These are phyloP conservation scores for Pyrenopolyporus hunteri DNA, from an alignment of 495 filamentous ascomycete species.

Conservation along the genomic window DNA sequence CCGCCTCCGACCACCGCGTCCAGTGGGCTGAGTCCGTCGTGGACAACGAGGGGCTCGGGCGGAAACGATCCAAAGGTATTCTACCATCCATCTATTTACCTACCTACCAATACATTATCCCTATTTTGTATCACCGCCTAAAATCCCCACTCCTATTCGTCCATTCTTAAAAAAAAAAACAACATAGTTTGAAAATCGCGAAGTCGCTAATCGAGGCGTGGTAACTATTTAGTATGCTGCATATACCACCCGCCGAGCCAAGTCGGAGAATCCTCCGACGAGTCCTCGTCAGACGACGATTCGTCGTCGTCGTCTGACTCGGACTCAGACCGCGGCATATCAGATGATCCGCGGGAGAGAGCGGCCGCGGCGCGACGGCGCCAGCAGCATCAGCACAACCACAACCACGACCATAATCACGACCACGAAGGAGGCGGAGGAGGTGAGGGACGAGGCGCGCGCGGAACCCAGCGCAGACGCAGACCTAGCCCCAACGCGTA, in stretches of 20 bases:
- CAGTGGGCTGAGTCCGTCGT: constrained; percentile 93
- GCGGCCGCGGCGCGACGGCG: constrained; percentile 32
- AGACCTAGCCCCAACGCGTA: constrained; percentile 91
- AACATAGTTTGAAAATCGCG: too few relatives aligned
- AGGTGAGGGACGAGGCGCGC: constrained; percentile 43
- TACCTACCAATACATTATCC: too few relatives aligned
- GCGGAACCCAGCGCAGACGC: constrained; percentile 52
- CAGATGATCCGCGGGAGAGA: constrained; percentile 37
- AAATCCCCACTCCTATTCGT: too few relatives aligned
- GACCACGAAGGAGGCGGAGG: constrained; percentile 48
- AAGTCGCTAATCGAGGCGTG: too few relatives aligned
- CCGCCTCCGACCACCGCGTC: constrained; percentile 60
- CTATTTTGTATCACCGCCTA: too few relatives aligned
- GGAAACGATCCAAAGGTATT: constrained; percentile 91
- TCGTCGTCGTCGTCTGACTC: constrained; percentile 58
- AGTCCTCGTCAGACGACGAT: constrained; percentile 64
- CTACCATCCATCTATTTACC: neutral
- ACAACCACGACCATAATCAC: constrained; percentile 49
- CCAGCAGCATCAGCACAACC: constrained; percentile 42
- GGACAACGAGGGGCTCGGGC: constrained; percentile 94
- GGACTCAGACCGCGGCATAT: constrained; percentile 40
- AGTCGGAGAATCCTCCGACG: constrained; percentile 84
- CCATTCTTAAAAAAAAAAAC: too few relatives aligned
- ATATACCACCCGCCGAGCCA: constrained; percentile 90
- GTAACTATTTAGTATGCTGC: constrained; percentile 82